Percentiles rank a stretch among this genome's conserved stretches.
phyloP scores from a whole-genome alignment of 2,329 filamentous ascomycete species.

The Cercospora berteroae region DNA sequence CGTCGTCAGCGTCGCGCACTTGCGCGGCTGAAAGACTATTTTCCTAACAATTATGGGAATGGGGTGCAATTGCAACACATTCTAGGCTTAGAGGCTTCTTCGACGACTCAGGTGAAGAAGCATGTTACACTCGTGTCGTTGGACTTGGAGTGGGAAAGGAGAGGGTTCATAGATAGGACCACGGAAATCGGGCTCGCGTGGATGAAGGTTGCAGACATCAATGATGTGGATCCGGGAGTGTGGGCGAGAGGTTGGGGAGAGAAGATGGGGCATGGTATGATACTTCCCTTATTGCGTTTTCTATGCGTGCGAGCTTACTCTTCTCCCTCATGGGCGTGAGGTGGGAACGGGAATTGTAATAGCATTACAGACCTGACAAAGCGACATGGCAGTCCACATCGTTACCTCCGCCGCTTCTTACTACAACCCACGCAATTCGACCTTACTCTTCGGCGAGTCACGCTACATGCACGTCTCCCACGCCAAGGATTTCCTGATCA shows the following conservation, averaged over 20 bases:
- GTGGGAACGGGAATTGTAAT: neutral
- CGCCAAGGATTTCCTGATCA: neutral
- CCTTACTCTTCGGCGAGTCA: neutral
- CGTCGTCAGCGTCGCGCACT: neutral
- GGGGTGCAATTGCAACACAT: neutral
- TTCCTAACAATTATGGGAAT: neutral
- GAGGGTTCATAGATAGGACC: neutral
- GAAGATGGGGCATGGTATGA: constrained; percentile 19
- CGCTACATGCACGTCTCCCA: neutral
- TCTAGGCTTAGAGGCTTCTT: neutral
- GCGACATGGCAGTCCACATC: constrained; percentile 4
- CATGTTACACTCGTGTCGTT: constrained; percentile 14
- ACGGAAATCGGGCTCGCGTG: constrained; percentile 13
- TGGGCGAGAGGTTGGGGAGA: constrained; percentile 1
- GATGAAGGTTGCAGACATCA: constrained; percentile 3
- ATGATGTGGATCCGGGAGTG: neutral
- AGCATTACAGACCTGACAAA: neutral
- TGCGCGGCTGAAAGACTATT: neutral
- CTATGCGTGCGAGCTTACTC: neutral
- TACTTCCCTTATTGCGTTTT: neutral
- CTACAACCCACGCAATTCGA: neutral
- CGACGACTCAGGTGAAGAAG: neutral
- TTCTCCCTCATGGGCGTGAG: neutral
- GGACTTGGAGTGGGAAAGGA: constrained; percentile 11
- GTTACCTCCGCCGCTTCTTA: neutral